Evolutionary conservation across 352 stramenopile genomes (phyloP).

Genomic region (Pythium phragmitis): DNA sequence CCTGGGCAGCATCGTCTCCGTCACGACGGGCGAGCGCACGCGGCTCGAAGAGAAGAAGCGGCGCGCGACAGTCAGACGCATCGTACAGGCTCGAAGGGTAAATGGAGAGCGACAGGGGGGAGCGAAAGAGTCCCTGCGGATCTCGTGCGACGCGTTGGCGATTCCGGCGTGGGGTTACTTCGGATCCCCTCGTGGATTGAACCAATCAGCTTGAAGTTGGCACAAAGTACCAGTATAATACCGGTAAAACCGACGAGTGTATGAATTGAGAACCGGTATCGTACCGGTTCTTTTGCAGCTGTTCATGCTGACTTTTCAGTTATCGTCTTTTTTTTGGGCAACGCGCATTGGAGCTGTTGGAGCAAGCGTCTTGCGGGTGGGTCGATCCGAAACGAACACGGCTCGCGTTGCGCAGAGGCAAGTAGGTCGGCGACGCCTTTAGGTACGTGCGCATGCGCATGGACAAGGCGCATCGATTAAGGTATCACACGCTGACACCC

Average conservation of each 20-base stretch:
- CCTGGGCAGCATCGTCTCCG: constrained; percentile 64
- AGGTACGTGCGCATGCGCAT: constrained; percentile 10
- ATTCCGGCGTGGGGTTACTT: constrained; percentile 14
- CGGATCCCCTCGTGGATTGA: constrained; percentile 16
- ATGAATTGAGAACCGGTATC: too few species aligned
- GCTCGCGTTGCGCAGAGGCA: not conserved
- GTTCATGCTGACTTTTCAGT: constrained; percentile 17
- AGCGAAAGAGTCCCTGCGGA: not conserved
- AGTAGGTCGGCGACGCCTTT: constrained; percentile 8
- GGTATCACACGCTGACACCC: not conserved
- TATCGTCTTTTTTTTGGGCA: constrained; percentile 15
- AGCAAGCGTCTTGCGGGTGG: not conserved
- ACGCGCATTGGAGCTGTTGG: not conserved
- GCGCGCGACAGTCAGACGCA: constrained; percentile 9
- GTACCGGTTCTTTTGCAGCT: not conserved
- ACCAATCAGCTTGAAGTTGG: constrained; percentile 30
- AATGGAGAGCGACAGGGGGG: not conserved
- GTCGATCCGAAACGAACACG: not conserved
- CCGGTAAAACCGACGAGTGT: not conserved
- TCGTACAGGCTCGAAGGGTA: constrained; percentile 1
- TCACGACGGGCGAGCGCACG: constrained; percentile 35
- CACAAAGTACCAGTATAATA: constrained; percentile 11
- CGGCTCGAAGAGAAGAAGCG: constrained; percentile 20
- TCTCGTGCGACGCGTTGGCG: constrained; percentile 1
- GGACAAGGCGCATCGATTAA: not conserved